Evolutionary conservation across 768 basidiomycete species (phyloP).

Genomic region (Boletellus ananas): DNA sequence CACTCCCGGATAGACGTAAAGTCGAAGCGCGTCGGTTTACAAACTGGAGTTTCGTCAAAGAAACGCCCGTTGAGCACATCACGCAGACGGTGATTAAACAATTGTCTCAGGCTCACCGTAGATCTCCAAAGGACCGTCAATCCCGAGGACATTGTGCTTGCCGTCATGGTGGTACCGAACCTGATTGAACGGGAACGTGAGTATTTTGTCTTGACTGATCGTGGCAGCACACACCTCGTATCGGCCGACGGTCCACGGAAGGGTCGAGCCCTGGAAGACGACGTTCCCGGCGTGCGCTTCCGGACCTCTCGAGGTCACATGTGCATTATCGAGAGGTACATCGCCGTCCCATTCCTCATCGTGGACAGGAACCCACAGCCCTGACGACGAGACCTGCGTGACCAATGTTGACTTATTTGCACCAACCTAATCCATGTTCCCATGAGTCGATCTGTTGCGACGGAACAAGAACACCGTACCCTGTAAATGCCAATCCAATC

Average conservation of each 20-base stretch:
- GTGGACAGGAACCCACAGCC: conserved; percentile 91
- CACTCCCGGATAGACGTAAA: conserved; percentile 61
- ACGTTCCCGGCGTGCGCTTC: conserved; percentile 60
- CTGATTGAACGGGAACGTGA: conserved; percentile 33
- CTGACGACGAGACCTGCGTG: conserved; percentile 80
- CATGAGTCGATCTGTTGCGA: neutral
- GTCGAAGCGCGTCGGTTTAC: conserved; percentile 59
- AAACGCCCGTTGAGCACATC: neutral
- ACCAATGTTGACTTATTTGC: conserved; percentile 82
- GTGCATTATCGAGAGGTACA: conserved; percentile 49
- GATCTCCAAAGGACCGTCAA: conserved; percentile 84
- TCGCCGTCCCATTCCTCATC: conserved; percentile 94
- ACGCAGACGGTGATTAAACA: neutral
- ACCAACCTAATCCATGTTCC: conserved; percentile 56
- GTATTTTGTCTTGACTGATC: neutral
- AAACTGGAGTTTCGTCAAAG: conserved; percentile 45
- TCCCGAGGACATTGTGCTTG: conserved; percentile 91
- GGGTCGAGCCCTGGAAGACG: conserved; percentile 69
- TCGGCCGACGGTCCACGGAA: conserved; percentile 82
- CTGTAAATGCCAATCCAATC: conserved; percentile 97
- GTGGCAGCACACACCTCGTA: conserved; percentile 57
- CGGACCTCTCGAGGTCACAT: conserved; percentile 31
- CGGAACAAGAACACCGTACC: conserved; percentile 36
- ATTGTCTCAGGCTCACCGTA: conserved; percentile 54
- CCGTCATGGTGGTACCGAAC: conserved; percentile 94